phyloP scores from a whole-genome alignment of 176 grass and related monocot genomes.

The Metroxylon sagu region DNA sequence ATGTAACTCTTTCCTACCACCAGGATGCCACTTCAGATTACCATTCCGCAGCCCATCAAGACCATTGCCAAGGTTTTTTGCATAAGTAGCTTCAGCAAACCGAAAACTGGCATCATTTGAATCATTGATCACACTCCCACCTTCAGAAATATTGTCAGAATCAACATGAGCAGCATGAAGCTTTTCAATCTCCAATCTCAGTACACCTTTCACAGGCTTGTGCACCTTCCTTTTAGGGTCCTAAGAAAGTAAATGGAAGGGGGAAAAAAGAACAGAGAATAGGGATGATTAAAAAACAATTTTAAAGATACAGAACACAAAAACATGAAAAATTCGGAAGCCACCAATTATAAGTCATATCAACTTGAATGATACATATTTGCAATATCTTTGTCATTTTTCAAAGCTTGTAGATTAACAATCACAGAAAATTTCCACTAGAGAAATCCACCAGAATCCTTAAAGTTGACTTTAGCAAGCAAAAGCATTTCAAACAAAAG shows the following conservation, averaged over 20 bases:
- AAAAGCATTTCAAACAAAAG: too few relatives aligned
- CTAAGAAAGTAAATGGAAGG: conserved; percentile 26
- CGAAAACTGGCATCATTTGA: conserved; percentile 47
- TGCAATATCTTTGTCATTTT: too few relatives aligned
- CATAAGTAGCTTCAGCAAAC: conserved; percentile 30
- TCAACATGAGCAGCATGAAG: conserved; percentile 54
- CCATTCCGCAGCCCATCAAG: conserved; percentile 47
- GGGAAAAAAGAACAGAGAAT: neutral
- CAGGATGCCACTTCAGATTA: conserved; percentile 35
- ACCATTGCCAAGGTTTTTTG: conserved; percentile 42
- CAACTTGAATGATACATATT: too few relatives aligned
- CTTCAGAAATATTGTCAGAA: conserved; percentile 74
- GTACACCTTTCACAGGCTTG: conserved; percentile 93
- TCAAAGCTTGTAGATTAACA: too few relatives aligned
- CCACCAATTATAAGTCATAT: neutral
- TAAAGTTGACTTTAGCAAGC: too few relatives aligned
- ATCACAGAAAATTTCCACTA: too few relatives aligned
- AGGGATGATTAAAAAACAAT: too few relatives aligned
- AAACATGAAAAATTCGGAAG: neutral
- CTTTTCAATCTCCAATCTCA: conserved; percentile 89
- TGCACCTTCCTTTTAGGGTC: conserved; percentile 98
- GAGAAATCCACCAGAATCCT: too few relatives aligned
- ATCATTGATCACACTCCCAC: conserved; percentile 74
- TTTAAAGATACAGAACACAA: too few relatives aligned
- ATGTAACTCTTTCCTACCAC: conserved; percentile 31